phyloP scores from a whole-genome alignment of 306 rosid species.

The Aeschynomene evenia region DNA sequence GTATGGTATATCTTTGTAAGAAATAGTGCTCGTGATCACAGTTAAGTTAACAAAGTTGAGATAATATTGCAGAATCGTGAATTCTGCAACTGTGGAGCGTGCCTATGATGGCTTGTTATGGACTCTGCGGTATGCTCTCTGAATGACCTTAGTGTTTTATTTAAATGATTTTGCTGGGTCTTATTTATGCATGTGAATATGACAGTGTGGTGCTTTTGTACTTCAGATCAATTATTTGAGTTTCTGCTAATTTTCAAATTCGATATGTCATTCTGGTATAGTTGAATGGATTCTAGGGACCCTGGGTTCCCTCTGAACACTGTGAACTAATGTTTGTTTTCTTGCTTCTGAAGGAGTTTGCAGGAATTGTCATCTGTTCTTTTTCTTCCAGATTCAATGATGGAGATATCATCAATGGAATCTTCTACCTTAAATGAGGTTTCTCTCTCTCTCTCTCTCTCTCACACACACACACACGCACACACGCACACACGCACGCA shows the following conservation, averaged over 20 bases:
- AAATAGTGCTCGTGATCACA: constrained; percentile 17
- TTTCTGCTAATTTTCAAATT: not conserved
- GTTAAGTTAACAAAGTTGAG: constrained; percentile 28
- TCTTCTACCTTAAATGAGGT: constrained; percentile 61
- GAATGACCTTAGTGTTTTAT: constrained; percentile 12
- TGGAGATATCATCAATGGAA: constrained; percentile 37
- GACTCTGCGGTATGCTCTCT: constrained; percentile 75
- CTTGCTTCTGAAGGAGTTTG: constrained; percentile 68
- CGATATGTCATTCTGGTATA: not conserved
- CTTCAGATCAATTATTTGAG: constrained; percentile 13
- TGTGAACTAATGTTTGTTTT: constrained; percentile 41
- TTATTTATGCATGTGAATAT: constrained; percentile 20
- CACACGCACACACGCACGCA: not conserved
- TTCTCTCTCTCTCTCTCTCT: constrained; percentile 15
- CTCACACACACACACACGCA: not conserved
- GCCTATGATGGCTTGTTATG: constrained; percentile 84
- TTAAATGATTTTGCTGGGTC: constrained; percentile 21
- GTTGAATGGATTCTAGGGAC: constrained; percentile 12
- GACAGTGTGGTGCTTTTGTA: constrained; percentile 9
- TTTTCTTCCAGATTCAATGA: constrained; percentile 49
- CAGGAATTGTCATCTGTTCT: constrained; percentile 78
- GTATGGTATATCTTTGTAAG: not conserved
- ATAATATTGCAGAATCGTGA: constrained; percentile 72
- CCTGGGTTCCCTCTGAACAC: constrained; percentile 18
- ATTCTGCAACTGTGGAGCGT: constrained; percentile 73